Evolutionary conservation across 176 grass and related monocot species (phyloP).

Genomic region (Musa beccarii): DNA sequence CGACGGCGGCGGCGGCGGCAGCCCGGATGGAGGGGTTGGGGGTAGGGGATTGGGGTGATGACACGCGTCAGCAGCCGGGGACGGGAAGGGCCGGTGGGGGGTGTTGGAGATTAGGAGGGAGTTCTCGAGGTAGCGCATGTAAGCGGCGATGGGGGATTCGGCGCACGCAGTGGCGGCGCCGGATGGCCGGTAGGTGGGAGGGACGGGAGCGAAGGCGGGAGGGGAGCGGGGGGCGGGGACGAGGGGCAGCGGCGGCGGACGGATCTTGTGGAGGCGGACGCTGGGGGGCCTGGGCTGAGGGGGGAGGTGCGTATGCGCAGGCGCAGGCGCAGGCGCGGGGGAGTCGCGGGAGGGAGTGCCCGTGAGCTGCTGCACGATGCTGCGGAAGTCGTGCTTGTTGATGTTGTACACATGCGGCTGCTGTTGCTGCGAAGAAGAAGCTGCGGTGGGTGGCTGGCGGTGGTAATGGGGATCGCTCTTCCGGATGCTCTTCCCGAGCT

Average conservation of each 20-base stretch:
- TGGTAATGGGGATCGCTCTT: conserved; percentile 26
- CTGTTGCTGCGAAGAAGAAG: conserved; percentile 27
- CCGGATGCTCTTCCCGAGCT: conserved; percentile 68
- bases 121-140: conserved; percentile 68
- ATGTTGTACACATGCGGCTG: conserved; percentile 97
- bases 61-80: not conserved
- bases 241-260: conserved; percentile 54
- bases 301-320: conserved; percentile 3
- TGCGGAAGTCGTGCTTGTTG: conserved; percentile 87
- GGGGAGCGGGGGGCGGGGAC: conserved; percentile 34
- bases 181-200: not conserved
- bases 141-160: conserved; percentile 54
- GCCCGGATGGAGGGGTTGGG: not conserved
- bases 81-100: not conserved
- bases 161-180: conserved; percentile 32
- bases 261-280: conserved; percentile 67
- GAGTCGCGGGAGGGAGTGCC: conserved; percentile 51
- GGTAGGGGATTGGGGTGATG: not conserved
- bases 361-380: conserved; percentile 93
- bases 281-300: conserved; percentile 43
- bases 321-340: conserved; percentile 3
- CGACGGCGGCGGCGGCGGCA: not conserved
- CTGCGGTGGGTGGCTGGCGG: conserved; percentile 7
- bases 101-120: conserved; percentile 42
- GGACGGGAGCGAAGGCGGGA: not conserved